Conservation (phyloP, 2,329 filamentous ascomycete genomes). For the Sordariomycetes sp. region DNA sequence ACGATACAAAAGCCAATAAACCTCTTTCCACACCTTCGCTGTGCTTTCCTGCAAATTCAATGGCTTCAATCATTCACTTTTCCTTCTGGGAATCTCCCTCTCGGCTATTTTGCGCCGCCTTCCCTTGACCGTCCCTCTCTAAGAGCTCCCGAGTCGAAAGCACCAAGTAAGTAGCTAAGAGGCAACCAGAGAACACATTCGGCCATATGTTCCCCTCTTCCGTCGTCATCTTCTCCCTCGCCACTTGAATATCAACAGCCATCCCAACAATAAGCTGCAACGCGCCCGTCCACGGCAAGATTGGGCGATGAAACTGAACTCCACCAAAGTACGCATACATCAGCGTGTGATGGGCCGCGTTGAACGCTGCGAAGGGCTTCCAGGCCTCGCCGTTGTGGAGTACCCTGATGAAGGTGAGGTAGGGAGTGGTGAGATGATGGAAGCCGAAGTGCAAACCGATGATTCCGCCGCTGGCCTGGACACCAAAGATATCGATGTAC, state of each 20-base stretch:
- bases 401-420: conserved; percentile 16
- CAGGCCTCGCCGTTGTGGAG: conserved; percentile 12
- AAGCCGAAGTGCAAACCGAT: conserved; percentile 17
- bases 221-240: neutral
- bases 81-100: neutral
- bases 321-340: conserved; percentile 21
- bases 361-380: conserved; percentile 15
- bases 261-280: conserved; percentile 8
- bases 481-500: conserved; percentile 17
- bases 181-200: neutral
- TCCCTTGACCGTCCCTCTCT: neutral
- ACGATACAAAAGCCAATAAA: too few species aligned
- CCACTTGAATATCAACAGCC: conserved; percentile 5
- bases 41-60: too few species aligned
- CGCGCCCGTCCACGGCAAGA: conserved; percentile 6
- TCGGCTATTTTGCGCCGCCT: neutral
- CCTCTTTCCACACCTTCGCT: too few species aligned
- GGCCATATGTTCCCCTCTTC: neutral
- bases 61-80: neutral
- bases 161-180: neutral
- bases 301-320: conserved; percentile 4
- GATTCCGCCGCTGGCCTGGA: conserved; percentile 14
- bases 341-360: conserved; percentile 16
- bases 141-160: neutral
- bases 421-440: conserved; percentile 19